These are phyloP conservation scores for Sphaerulina populicola DNA, from an alignment of 2,329 filamentous ascomycete species.

Conservation along the genomic window DNA sequence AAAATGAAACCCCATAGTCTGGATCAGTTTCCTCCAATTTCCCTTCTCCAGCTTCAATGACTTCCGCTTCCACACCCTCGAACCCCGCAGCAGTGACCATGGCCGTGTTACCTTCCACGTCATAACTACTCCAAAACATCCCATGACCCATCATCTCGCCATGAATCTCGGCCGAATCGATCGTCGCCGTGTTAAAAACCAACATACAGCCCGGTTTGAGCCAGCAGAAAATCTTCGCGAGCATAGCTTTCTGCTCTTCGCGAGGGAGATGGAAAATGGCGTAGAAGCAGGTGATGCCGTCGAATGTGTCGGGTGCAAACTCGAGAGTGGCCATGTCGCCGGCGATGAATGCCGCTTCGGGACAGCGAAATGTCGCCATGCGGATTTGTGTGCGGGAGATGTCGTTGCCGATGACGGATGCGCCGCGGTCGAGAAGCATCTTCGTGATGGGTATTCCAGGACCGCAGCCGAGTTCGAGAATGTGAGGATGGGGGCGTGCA, in stretches of 20 bases:
- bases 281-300: slow-evolving; percentile 21
- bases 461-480: slow-evolving; percentile 40
- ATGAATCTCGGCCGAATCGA: slow-evolving; percentile 24
- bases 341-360: slow-evolving; percentile 9
- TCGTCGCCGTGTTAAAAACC: slow-evolving; percentile 21
- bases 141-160: slow-evolving; percentile 24
- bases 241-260: slow-evolving; percentile 19
- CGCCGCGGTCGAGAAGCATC: slow-evolving; percentile 22
- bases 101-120: slow-evolving; percentile 31
- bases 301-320: slow-evolving; percentile 14
- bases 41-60: slow-evolving; percentile 19
- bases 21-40: slow-evolving; percentile 17
- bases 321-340: slow-evolving; percentile 23
- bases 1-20: slow-evolving; percentile 24
- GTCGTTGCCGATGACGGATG: slow-evolving; percentile 22
- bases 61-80: slow-evolving; percentile 20
- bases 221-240: slow-evolving; percentile 19
- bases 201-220: slow-evolving; percentile 20
- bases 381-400: slow-evolving; percentile 21
- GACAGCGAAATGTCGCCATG: slow-evolving; percentile 20
- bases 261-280: slow-evolving; percentile 26
- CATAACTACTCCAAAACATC: slow-evolving; percentile 28
- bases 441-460: slow-evolving; percentile 32
- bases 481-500: slow-evolving; percentile 9
- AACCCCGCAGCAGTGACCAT: slow-evolving; percentile 34